Evolutionary conservation across 345 rosid genomes (phyloP), one percentile per base, ranked within the genome.

Genomic region (Brassica carinata): DNA sequence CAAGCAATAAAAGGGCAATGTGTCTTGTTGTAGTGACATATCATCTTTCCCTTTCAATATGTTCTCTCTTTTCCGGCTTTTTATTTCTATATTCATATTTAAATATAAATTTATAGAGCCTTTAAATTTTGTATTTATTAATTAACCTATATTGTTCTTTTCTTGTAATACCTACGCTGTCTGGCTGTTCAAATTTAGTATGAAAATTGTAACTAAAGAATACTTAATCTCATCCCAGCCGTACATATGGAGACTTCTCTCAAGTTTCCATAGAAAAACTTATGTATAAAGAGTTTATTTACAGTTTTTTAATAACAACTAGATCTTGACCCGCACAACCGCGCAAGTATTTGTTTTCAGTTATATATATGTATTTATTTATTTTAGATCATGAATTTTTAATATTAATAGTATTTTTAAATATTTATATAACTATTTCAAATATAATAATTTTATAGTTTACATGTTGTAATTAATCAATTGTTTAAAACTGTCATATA

Each of bases 41-140:
- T 76, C 77, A 81, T 76, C 84, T 81, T 71, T 81, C 80, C 73
- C 64, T 76, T 55, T 81, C 77, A 58, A 57, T 81, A 57, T 76
- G 73, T 81, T 76, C 69, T 76, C 61, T n/a, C 26, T 81, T 71
- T 76, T 71, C 9, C 9, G 17, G 34, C 67, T 51, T 74, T 70
- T 70, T 19, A 1, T 48, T 55, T 38, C 67, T 72, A 68, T 64
- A 29, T 64, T 29, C 18, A n/a, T 64, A 7, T 64, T 29, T 6
- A 67, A 9, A 43, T 31, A 65, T 55, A 15, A 3, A 30, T 29
- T 2, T 59, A 19, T 13, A 66, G 8, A 61, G 51, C 27, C 10
- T 69, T 8, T 4, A 3, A 68, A 33, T 19, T 66, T 26, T 15
- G 7, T 9, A 0, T 2, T 67, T 29, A 4, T 40, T 62, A 59